Evolutionary conservation across 345 rosid species (phyloP).

Genomic region (Eucalyptus shirleyi): DNA sequence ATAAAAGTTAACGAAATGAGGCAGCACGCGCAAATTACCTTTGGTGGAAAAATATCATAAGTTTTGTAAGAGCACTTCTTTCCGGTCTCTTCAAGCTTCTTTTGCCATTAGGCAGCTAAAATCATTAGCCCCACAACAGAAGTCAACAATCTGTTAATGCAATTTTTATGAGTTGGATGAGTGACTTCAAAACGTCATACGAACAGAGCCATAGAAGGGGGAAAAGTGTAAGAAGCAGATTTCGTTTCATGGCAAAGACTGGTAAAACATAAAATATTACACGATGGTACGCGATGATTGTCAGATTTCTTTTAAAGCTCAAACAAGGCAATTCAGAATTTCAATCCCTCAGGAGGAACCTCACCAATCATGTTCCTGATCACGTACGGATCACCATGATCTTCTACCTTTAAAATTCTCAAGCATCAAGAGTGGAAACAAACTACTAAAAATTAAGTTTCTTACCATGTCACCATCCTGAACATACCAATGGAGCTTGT

Average conservation of each 20-base stretch:
- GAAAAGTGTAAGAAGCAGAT: not conserved
- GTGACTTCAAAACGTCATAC: not conserved
- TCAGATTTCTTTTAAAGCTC: not conserved
- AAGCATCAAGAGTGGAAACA: not conserved
- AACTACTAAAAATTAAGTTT: not conserved
- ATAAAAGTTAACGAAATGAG: not conserved
- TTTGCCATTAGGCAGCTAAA: conserved; percentile 67
- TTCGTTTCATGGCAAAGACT: not conserved
- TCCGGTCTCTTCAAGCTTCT: conserved; percentile 67
- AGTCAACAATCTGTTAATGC: conserved; percentile 66
- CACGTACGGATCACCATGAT: not conserved
- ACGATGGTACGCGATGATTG: not conserved
- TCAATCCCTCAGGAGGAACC: not conserved
- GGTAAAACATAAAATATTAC: not conserved
- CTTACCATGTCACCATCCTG: conserved; percentile 71
- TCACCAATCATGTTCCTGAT: not conserved
- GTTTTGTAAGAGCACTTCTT: conserved; percentile 71
- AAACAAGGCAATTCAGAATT: not conserved
- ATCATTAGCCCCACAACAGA: conserved; percentile 92
- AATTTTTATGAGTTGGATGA: not conserved
- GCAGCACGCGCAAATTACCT: conserved; percentile 26
- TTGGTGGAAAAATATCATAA: conserved; percentile 50
- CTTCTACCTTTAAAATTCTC: not conserved
- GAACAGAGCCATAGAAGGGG: not conserved
- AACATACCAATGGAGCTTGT: conserved; percentile 14